Conservation (phyloP, 345 rosid species). For the Triadica sebifera region DNA sequence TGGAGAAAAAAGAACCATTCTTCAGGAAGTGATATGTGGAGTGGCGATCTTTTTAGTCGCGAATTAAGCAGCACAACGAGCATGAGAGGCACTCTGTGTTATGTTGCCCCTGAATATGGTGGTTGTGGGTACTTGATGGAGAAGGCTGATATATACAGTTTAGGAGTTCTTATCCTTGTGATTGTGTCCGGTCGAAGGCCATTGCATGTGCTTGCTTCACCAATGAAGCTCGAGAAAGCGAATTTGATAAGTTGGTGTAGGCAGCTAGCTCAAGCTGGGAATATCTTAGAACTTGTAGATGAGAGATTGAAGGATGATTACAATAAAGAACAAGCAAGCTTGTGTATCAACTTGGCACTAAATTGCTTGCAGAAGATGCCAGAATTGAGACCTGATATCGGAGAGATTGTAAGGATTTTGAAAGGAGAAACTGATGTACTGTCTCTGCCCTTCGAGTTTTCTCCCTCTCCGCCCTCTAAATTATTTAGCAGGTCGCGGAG, state of each 20-base stretch:
- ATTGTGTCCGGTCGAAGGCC: slow-evolving; percentile 94
- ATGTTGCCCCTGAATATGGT: slow-evolving; percentile 91
- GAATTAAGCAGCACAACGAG: slow-evolving; percentile 99
- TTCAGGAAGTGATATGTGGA: slow-evolving; percentile 88
- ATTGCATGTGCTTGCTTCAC: slow-evolving; percentile 84
- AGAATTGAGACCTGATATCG: slow-evolving; percentile 77
- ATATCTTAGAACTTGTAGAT: slow-evolving; percentile 80
- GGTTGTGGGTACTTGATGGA: slow-evolving; percentile 87
- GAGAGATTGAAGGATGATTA: slow-evolving; percentile 73
- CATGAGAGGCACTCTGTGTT: slow-evolving; percentile 97
- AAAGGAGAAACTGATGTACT: slow-evolving; percentile 88
- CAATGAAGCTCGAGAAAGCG: slow-evolving; percentile 96
- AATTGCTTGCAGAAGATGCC: slow-evolving; percentile 86
- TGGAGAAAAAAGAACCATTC: slow-evolving; percentile 61
- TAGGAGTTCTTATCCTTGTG: slow-evolving; percentile 90
- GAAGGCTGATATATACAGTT: slow-evolving; percentile 94
- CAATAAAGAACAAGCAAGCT: slow-evolving; percentile 69
- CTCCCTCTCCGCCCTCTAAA: slow-evolving; percentile 87
- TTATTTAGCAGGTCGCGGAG: slow-evolving; percentile 53
- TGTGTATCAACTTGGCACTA: slow-evolving; percentile 86
- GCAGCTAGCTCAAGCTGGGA: slow-evolving; percentile 81
- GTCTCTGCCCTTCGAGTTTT: slow-evolving; percentile 64
- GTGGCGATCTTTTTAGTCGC: slow-evolving; percentile 88
- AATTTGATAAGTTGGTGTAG: slow-evolving; percentile 95
- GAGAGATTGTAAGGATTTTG: slow-evolving; percentile 73